Evolutionary conservation across 306 rosid species (phyloP).

Genomic region (Pterocarpus santalinus): DNA sequence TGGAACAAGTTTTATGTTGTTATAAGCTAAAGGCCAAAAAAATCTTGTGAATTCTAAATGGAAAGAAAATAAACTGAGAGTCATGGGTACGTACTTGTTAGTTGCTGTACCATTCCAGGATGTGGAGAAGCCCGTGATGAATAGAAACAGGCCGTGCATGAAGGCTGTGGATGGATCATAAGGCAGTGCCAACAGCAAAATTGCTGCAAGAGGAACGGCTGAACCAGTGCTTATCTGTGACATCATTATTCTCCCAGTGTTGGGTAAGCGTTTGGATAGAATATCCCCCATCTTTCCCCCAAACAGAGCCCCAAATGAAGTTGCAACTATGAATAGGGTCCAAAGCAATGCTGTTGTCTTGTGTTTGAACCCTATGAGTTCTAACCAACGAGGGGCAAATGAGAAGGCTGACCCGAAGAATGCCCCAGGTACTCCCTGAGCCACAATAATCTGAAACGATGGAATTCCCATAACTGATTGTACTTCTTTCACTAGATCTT

Average conservation of each 20-base stretch:
- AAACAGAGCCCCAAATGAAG: slow-evolving; percentile 77
- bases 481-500: slow-evolving; percentile 63
- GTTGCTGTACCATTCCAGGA: slow-evolving; percentile 84
- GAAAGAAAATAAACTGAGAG: not conserved
- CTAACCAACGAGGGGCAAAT: slow-evolving; percentile 87
- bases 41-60: not conserved
- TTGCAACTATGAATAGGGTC: slow-evolving; percentile 64
- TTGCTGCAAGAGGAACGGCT: slow-evolving; percentile 74
- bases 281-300: slow-evolving; percentile 87
- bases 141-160: slow-evolving; percentile 69
- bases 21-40: too few species aligned
- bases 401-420: slow-evolving; percentile 85
- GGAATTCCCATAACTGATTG: slow-evolving; percentile 71
- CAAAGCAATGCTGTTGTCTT: slow-evolving; percentile 72
- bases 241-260: slow-evolving; percentile 74
- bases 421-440: slow-evolving; percentile 92
- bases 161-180: slow-evolving; percentile 72
- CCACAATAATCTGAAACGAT: slow-evolving; percentile 84
- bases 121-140: slow-evolving; percentile 72
- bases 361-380: slow-evolving; percentile 85
- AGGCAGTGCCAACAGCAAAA: slow-evolving; percentile 72
- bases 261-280: slow-evolving; percentile 68
- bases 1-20: too few species aligned
- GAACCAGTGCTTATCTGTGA: slow-evolving; percentile 87
- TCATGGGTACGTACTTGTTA: slow-evolving; percentile 65